Conservation (phyloP, 345 rosid genomes). For the Eucalyptus lansdowneana region DNA sequence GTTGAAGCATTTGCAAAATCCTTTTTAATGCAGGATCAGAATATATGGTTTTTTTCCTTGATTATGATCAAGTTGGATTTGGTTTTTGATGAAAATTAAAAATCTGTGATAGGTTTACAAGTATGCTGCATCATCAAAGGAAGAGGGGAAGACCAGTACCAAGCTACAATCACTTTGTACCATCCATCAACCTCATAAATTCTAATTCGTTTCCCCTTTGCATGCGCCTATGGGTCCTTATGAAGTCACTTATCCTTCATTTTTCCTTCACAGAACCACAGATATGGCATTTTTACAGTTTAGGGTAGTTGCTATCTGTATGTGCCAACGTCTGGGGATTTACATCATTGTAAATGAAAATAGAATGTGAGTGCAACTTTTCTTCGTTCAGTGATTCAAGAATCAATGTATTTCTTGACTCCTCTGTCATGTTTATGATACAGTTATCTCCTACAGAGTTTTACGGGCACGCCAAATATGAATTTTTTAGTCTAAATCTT, state of each 20-base stretch:
- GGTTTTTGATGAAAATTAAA: not conserved
- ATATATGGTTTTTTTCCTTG: not conserved
- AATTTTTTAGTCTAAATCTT: not conserved
- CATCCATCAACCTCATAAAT: not conserved
- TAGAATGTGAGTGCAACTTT: not conserved
- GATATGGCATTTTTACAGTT: not conserved
- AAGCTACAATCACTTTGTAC: not conserved
- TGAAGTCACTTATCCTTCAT: not conserved
- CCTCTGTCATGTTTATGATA: not conserved
- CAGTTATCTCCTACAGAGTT: not conserved
- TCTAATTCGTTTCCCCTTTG: not conserved
- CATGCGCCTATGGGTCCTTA: not conserved
- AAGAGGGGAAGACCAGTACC: not conserved
- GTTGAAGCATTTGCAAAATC: not conserved
- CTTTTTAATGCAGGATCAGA: not conserved
- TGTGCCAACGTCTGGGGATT: not conserved
- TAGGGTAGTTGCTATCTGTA: not conserved
- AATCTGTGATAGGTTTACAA: not conserved
- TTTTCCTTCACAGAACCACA: not conserved
- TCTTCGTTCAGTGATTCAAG: not conserved
- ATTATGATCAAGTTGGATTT: not conserved
- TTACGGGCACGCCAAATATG: not conserved
- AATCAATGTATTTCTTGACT: not conserved
- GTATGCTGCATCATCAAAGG: not conserved
- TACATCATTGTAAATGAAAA: not conserved